These are phyloP conservation scores for Rosa multiflora DNA, from an alignment of 306 rosid genomes.

Conservation along the genomic window DNA sequence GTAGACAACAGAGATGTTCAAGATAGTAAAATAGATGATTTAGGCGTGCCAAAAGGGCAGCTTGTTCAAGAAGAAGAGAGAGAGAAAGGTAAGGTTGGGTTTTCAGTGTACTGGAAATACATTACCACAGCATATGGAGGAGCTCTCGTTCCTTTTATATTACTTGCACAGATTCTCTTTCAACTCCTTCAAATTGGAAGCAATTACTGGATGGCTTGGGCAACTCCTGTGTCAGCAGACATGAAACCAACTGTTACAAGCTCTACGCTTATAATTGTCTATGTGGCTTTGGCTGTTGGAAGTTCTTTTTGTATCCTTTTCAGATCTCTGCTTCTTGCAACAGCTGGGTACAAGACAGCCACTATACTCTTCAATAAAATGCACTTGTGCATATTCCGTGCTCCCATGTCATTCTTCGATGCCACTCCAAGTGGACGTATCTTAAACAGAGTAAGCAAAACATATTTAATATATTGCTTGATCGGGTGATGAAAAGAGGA, in stretches of 20 bases:
- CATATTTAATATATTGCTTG: neutral
- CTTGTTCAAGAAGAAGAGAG: conserved; percentile 94
- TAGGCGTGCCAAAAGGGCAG: conserved; percentile 49
- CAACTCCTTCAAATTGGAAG: conserved; percentile 84
- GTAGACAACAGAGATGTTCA: conserved; percentile 32
- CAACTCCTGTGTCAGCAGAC: conserved; percentile 67
- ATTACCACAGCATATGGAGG: conserved; percentile 74
- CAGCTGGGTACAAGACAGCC: conserved; percentile 69
- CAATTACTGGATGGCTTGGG: conserved; percentile 97
- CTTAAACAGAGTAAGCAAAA: conserved; percentile 65
- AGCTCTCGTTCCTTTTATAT: conserved; percentile 73
- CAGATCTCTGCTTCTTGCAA: conserved; percentile 44
- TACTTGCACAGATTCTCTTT: conserved; percentile 62
- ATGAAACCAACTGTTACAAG: conserved; percentile 44
- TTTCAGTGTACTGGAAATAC: conserved; percentile 72
- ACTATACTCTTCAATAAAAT: conserved; percentile 72
- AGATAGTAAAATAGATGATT: conserved; percentile 39
- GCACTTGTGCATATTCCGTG: conserved; percentile 73
- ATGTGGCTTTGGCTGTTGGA: conserved; percentile 66
- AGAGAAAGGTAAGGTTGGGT: conserved; percentile 77
- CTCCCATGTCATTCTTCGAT: conserved; percentile 90
- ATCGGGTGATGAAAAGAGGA: neutral
- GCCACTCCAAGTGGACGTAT: conserved; percentile 88
- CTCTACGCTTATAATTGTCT: conserved; percentile 52
- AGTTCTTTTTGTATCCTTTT: conserved; percentile 58